Evolutionary conservation across 345 rosid genomes (phyloP), one percentile per base, ranked within the genome.

Genomic region (Aegle marmelos): DNA sequence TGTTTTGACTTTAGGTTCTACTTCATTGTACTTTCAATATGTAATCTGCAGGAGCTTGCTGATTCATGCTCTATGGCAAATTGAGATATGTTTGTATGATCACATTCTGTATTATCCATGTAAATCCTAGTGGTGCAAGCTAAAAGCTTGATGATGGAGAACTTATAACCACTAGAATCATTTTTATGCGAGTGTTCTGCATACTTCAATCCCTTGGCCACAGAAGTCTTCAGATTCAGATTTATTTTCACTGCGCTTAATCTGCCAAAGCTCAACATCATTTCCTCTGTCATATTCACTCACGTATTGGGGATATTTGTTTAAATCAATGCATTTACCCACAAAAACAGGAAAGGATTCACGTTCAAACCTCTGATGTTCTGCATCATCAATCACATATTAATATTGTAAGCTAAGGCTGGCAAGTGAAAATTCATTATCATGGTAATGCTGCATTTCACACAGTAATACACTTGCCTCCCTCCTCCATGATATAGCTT

Each of bases 211-310:
- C 7, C 31, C 31, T 14, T 19, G 2, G 78, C 25, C 33, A 75
- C 30, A 28, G 48, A 59, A 62, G 28, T 31, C 64, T 72, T 54
- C 6, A 1, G 2, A 34, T 81, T 59, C 53, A 16, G 24, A 34
- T 50, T 45, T 57, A 33, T 53, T 57, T 81, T 80, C 73, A 5
- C 37, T 61, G 80, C 79, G 87, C 84, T 68, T 86, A 64, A 95
- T 93, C 84, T 89, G 86, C 99, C 99, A 95, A 58, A 93, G 86
- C 83, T 92, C 98, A 7, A 92, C 83, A 22, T 93, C 93, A n/a
- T 79, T 82, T 76, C 97, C 99, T 80, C 96, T 88, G 19, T 91
- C 89, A 45, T 92, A 92, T 28, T 77, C 85, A 30, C 78, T 74
- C 3, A 91, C 37, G n/a, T 85, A 95, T 67, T 85, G 90, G 8